These are phyloP conservation scores for Ceratobasidium sp. DNA, from an alignment of 1,284 basidiomycete species.

Conservation along the genomic window DNA sequence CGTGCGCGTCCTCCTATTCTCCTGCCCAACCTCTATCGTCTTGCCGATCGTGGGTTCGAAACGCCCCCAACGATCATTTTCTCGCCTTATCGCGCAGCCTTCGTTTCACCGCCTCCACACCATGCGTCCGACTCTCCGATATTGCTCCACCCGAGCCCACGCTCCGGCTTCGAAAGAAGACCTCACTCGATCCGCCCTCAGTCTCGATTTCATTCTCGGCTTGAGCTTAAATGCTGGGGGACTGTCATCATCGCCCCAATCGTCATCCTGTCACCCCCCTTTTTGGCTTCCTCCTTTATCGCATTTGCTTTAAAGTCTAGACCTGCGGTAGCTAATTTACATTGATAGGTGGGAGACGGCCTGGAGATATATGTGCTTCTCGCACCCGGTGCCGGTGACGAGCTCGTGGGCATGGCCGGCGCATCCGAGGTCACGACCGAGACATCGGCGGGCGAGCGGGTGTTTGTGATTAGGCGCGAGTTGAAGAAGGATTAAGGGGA, in stretches of 20 bases:
- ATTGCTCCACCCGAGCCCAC: slow-evolving; percentile 15
- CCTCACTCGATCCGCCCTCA: not conserved
- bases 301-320: not conserved
- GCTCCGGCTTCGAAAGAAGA: not conserved
- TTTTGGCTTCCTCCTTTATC: not conserved
- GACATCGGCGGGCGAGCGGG: slow-evolving; percentile 60
- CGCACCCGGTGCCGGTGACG: slow-evolving; percentile 67
- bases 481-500: slow-evolving; percentile 69
- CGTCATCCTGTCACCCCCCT: not conserved
- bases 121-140: slow-evolving; percentile 20
- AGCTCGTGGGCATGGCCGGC: slow-evolving; percentile 64
- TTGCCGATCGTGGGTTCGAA: not conserved
- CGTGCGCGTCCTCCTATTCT: not conserved
- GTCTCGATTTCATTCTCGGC: not conserved
- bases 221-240: not conserved
- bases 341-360: slow-evolving; percentile 82
- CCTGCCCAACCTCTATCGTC: not conserved
- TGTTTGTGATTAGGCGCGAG: slow-evolving; percentile 75
- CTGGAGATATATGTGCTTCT: slow-evolving; percentile 90
- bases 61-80: not conserved
- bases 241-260: slow-evolving; percentile 12
- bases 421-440: slow-evolving; percentile 54
- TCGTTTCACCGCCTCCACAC: slow-evolving; percentile 11
- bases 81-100: not conserved
- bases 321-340: not conserved